Evolutionary conservation across 257 asterid genomes (phyloP), one percentile per base, ranked within the genome.

Genomic region (Linaria vulgaris): DNA sequence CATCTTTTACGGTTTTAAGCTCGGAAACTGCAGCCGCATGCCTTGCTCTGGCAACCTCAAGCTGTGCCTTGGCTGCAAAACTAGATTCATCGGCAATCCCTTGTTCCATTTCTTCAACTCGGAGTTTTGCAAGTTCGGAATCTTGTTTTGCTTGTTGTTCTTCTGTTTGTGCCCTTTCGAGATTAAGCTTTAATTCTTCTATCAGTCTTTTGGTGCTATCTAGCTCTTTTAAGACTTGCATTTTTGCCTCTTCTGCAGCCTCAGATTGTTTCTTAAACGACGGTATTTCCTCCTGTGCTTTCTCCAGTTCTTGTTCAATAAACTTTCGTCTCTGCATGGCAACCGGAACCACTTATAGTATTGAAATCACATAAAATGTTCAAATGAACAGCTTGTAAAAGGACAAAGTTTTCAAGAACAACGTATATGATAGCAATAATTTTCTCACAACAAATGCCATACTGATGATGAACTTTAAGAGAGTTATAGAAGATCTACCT

Each of bases 101-200:
- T 64, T 86, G 87, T 70, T 90, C 95, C 75, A 94, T 76, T 82
- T 94, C 96, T 74, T 88, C 97, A 16, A 86, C 84, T 62, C 96
- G 72, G 21, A 90, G 95, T 64, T 72, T 85, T 46, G 96, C 95
- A 16, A 90, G 96, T 56, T 94, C 99, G 11, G 96, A 78, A 73
- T 90, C 99, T 71, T 94, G 97, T 74, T 79, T 90, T 24, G 99
- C 96, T 76, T 94, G 95, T 56, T 88, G 83, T 53, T 94, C 97
- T 73, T 94, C 96, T 1, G 82, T 90, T 72, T 88, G 95, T 23
- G 92, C 90, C 78, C 87, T 77, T 78, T 94, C 99, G 21, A 94
- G 85, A 66, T 84, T 90, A 43, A 94, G 95, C 76, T 94, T 94
- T 70, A 94, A 48, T 68, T 90, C 99, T 73, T 94, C 99, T 5